Conservation (phyloP, 768 basidiomycete species). For the Pleurotus pulmonarius region DNA sequence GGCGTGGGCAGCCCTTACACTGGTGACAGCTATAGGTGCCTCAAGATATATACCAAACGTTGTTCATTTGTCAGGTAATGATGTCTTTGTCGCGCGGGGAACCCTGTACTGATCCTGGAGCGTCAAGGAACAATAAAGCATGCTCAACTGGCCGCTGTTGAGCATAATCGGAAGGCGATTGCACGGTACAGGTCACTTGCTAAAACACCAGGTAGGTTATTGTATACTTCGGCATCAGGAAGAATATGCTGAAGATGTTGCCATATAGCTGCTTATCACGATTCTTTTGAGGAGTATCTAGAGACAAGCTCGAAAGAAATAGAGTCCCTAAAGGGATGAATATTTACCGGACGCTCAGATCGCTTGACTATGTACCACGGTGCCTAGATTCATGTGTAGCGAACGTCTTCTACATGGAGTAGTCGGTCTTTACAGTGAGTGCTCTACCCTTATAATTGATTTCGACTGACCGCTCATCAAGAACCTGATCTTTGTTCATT, state of each 20-base stretch:
- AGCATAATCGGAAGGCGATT: conserved; percentile 67
- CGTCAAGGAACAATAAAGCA: conserved; percentile 81
- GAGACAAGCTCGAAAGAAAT: conserved; percentile 58
- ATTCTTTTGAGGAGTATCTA: conserved; percentile 58
- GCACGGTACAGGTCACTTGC: conserved; percentile 59
- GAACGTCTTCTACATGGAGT: too few relatives aligned
- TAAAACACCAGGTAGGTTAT: conserved; percentile 44
- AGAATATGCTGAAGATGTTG: conserved; percentile 8
- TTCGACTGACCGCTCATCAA: too few relatives aligned
- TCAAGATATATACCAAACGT: conserved; percentile 66
- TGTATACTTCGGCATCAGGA: background rate
- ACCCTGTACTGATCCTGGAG: background rate
- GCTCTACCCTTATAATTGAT: too few relatives aligned
- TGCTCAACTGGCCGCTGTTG: conserved; percentile 71
- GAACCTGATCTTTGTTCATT: too few relatives aligned
- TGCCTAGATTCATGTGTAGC: too few relatives aligned
- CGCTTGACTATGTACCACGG: too few relatives aligned
- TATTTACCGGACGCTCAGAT: background rate
- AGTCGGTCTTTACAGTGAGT: too few relatives aligned
- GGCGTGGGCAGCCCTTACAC: conserved; percentile 76
- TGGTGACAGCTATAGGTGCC: conserved; percentile 62
- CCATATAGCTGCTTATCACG: conserved; percentile 48
- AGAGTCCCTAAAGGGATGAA: conserved; percentile 61
- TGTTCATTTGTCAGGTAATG: conserved; percentile 71
- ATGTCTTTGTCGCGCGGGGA: conserved; percentile 15